A percentile compares a stretch with the other conserved stretches of the same genome.
These are phyloP conservation scores for Xylogone sp. DNA, from an alignment of 2,329 filamentous ascomycete genomes.

Conservation along the genomic window DNA sequence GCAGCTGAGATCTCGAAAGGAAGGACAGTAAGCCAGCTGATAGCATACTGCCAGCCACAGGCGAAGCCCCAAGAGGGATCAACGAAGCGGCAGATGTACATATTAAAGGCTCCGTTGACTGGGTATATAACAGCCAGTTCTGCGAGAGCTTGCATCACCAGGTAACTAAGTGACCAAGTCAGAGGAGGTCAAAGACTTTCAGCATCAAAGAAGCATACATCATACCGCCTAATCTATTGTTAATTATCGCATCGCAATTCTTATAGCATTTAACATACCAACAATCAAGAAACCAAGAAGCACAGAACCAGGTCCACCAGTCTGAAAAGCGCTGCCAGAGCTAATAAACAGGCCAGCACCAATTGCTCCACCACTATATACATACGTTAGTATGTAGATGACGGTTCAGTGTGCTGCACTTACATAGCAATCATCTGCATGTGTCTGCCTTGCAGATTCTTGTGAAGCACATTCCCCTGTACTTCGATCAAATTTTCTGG, in stretches of 20 bases:
- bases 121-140: conserved; percentile 58
- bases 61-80: conserved; percentile 48
- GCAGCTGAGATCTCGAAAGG: conserved; percentile 78
- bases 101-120: conserved; percentile 59
- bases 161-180: conserved; percentile 10
- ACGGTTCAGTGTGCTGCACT: not conserved
- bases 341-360: conserved; percentile 70
- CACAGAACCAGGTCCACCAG: conserved; percentile 31
- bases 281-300: conserved; percentile 26
- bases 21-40: conserved; percentile 76
- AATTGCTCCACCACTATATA: conserved; percentile 59
- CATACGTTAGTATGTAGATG: not conserved
- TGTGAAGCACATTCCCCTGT: conserved; percentile 32
- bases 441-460: conserved; percentile 48
- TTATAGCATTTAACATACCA: conserved; percentile 3
- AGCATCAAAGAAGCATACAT: conserved; percentile 37
- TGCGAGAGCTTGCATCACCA: conserved; percentile 46
- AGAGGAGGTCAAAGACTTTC: conserved; percentile 4
- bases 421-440: conserved; percentile 62
- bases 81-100: conserved; percentile 57
- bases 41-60: conserved; percentile 45
- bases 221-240: conserved; percentile 24
- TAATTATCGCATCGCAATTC: not conserved
- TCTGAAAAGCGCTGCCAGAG: conserved; percentile 30
- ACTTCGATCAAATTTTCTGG: not conserved